Conservation (phyloP, 2,329 filamentous ascomycete genomes). For the Penicillium crustosum region DNA sequence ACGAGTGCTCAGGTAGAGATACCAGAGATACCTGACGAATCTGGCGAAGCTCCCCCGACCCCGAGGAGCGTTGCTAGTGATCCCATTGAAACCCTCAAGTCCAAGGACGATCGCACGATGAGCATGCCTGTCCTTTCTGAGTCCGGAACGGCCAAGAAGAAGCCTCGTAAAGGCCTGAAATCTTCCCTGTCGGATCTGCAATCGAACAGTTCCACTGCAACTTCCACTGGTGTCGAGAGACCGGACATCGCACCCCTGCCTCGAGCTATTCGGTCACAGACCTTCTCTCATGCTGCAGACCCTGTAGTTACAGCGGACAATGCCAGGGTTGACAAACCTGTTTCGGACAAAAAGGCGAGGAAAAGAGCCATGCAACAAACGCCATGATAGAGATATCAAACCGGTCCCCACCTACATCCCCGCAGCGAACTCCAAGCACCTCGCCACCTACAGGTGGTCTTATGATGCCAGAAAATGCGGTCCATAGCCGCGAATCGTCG, state of each 20-base stretch:
- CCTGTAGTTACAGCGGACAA: conserved; percentile 68
- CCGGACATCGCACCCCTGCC: conserved; percentile 49
- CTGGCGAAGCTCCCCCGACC: conserved; percentile 24
- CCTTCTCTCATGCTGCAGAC: conserved; percentile 62
- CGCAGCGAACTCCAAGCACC: conserved; percentile 49
- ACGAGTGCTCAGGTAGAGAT: conserved; percentile 40
- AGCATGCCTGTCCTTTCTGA: conserved; percentile 36
- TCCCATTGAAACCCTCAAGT: conserved; percentile 29
- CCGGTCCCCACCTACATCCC: conserved; percentile 58
- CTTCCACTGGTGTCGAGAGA: conserved; percentile 35
- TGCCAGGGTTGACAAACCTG: conserved; percentile 64
- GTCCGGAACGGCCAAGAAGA: conserved; percentile 22
- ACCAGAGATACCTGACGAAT: conserved; percentile 42
- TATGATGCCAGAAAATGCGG: conserved; percentile 37
- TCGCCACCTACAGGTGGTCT: conserved; percentile 43
- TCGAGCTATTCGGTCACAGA: conserved; percentile 59
- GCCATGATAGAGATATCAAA: conserved; percentile 69
- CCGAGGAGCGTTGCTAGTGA: conserved; percentile 22
- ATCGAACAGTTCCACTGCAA: conserved; percentile 19
- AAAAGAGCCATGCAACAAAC: conserved; percentile 60
- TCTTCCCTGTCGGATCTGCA: conserved; percentile 25
- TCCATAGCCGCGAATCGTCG: conserved; percentile 50
- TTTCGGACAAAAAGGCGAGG: conserved; percentile 55
- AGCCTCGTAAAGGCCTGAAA: conserved; percentile 31
- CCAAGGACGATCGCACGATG: conserved; percentile 37